Evolutionary conservation across 495 filamentous ascomycete species (phyloP), one percentile per base, ranked within the genome.

Genomic region (Tuber melanosporum): DNA sequence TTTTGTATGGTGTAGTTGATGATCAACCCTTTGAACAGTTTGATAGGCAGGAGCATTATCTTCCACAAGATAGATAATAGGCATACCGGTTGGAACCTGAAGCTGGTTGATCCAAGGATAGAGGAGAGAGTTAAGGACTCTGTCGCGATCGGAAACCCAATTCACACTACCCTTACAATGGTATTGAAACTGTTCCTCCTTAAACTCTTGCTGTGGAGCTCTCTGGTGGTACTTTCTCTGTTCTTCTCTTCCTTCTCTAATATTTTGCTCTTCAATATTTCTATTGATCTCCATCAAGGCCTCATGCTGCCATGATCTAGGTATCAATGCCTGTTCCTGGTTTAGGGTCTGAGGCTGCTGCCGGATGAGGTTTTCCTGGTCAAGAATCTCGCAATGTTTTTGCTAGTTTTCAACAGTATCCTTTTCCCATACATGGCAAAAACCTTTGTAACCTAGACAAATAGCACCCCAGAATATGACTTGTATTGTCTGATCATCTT

Each of bases 21-120:
- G 0, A 70, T 75, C 46, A 42, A 75, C 39, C 32, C 19, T 1
- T 22, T 42, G n/a, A 8, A 42, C 73, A 0, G 73, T 45, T 32
- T 75, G 73, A 19, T 75, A 26, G 8, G 9, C 20, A 22, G 73
- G 46, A 1, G 73, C 52, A 44, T 75, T 75, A 42, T 75, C 73
- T 42, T 75, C 73, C 9, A 75, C 46, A 12, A 71, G 73, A 17
- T 62, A 75, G 0, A 52, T 75, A 19, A 43, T 22, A 3, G 52
- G 46, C 39, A 75, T 39, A 6, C 52, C 19, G 0, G 39, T n/a
- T 14, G 73, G 39, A 5, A 0, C 3, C 4, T 57, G 73, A 3
- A 74, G 45, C 1, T 70, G 1, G 3, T 6, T n/a, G 26, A 75
- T 74, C 73, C 45, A 74, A 20, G 73, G 73, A 41, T 74, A 74